phyloP scores from a whole-genome alignment of 2,329 filamentous ascomycete species.

The Dothiorella sarmentorum region DNA sequence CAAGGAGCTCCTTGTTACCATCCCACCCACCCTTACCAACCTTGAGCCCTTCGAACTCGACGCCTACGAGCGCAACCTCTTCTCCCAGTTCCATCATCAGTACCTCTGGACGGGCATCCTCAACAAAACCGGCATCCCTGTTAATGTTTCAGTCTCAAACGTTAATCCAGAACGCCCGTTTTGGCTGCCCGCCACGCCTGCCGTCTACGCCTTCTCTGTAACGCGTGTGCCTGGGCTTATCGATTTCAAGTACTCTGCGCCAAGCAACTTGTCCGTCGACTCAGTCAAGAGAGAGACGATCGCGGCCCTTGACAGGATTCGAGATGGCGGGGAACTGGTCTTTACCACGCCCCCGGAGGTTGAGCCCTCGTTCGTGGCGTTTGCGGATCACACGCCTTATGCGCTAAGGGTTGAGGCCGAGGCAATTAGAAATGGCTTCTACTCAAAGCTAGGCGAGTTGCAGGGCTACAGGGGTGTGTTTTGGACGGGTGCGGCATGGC shows the following conservation, averaged over 20 bases:
- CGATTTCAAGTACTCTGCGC: slow-evolving; percentile 23
- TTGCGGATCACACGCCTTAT: slow-evolving; percentile 27
- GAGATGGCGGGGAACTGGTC: not conserved
- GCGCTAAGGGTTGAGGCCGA: slow-evolving; percentile 21
- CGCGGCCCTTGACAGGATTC: not conserved
- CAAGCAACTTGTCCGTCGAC: not conserved
- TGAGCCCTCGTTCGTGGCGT: slow-evolving; percentile 23
- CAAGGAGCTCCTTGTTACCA: slow-evolving; percentile 43
- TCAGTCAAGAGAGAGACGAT: not conserved
- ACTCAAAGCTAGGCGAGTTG: slow-evolving; percentile 24
- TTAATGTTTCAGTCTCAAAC: slow-evolving; percentile 26
- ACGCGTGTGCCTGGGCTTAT: slow-evolving; percentile 22
- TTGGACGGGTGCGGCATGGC: slow-evolving; percentile 29
- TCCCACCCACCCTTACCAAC: slow-evolving; percentile 36
- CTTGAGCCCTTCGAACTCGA: slow-evolving; percentile 39
- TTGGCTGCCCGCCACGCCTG: slow-evolving; percentile 32
- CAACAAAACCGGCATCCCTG: slow-evolving; percentile 38
- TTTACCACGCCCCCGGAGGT: not conserved
- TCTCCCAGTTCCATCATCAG: slow-evolving; percentile 36
- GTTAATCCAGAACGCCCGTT: slow-evolving; percentile 28
- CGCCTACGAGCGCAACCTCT: slow-evolving; percentile 33
- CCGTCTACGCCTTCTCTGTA: slow-evolving; percentile 26
- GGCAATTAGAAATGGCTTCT: slow-evolving; percentile 27
- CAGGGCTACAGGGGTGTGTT: slow-evolving; percentile 27
- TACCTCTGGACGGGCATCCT: slow-evolving; percentile 41